Base-by-base conservation (phyloP, 2,329 filamentous ascomycete genomes). In the Ilyonectria destructans region DNA sequence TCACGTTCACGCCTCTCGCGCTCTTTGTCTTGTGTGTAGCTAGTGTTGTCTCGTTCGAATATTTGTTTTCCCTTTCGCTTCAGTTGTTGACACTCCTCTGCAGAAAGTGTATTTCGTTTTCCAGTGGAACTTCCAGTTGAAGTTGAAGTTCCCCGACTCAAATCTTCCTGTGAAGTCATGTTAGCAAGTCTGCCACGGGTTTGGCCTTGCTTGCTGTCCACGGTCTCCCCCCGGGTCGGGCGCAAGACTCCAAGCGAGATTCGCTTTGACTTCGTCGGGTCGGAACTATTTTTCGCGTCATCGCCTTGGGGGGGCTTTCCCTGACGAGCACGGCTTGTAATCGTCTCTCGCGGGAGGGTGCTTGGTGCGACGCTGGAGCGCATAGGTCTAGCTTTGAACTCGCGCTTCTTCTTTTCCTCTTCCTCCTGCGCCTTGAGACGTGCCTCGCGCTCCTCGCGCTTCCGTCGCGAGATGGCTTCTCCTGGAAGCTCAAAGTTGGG, bases 401-500 rank as follows among this genome's bases (percentile, higher is more conserved):
- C 88, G 62, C 89, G 87, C 62, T 86, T 85, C 77, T 84, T 88
- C 26, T 83, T 85, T 68, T 89, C 87, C 71, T 90, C 89, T 71
- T 91, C 89, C 72, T 89, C 88, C 73, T 90, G 84, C 4, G 84
- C 84, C 69, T 82, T 85, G 49, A 91, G 79, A 69, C 84, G 86
- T 65, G 87, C 83, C 73, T 90, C 85, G 62, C 85, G 83, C 75
- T 89, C 82, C 79, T 91, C 84, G 70, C 86, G 82, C 80, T 90
- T 88, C 31, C 84, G 81, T 2, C 85, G 82, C 3, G 86, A 88
- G 57, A 91, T 86, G 4, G 86, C 87, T 74, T 92, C 90, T 9
- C 90, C 89, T 0, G 90, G 89, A 49, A 92, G 83, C 79, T 91
- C 89, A 78, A 91, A 92, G 6, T 80, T 85, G 12, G 90, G 84